Conservation (phyloP, 1,284 basidiomycete species). For the Farysia itapuensis region DNA sequence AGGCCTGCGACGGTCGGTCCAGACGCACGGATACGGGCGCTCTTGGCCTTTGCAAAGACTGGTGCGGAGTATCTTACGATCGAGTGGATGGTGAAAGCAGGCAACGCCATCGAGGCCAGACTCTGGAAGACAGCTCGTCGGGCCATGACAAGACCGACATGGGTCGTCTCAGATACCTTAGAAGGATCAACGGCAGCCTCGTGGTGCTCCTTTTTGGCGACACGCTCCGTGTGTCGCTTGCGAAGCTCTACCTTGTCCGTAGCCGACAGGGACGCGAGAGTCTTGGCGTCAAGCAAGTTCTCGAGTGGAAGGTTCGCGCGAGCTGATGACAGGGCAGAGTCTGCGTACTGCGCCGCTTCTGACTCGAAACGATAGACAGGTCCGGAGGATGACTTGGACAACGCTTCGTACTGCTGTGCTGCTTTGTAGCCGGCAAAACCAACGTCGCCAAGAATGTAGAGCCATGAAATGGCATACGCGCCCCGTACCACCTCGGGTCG, state of each 20-base stretch:
- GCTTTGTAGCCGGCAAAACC: constrained; percentile 81
- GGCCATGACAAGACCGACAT: constrained; percentile 44
- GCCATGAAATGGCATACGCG: constrained; percentile 84
- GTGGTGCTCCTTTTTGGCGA: constrained; percentile 15
- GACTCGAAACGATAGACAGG: constrained; percentile 10
- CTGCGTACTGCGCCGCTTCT: constrained; percentile 34
- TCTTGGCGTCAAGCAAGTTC: constrained; percentile 27
- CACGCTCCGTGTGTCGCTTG: constrained; percentile 27
- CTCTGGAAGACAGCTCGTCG: constrained; percentile 55
- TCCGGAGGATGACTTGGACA: constrained; percentile 3
- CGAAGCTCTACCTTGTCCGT: constrained; percentile 42
- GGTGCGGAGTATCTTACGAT: constrained; percentile 69
- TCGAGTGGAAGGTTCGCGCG: constrained; percentile 25
- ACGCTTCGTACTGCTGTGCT: constrained; percentile 25
- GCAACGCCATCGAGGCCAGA: constrained; percentile 50
- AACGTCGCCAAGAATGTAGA: constrained; percentile 73
- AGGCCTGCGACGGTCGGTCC: constrained; percentile 76
- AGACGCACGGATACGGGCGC: constrained; percentile 70
- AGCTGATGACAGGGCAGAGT: constrained; percentile 5
- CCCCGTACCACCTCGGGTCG: constrained; percentile 75
- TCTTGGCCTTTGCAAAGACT: constrained; percentile 70
- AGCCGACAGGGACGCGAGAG: constrained; percentile 12
- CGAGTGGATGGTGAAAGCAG: constrained; percentile 56
- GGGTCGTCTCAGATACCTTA: constrained; percentile 20
- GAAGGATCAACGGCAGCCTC: constrained; percentile 20